Evolutionary conservation across 768 basidiomycete species (phyloP).

Genomic region (Leucosporidium creatinivorum): DNA sequence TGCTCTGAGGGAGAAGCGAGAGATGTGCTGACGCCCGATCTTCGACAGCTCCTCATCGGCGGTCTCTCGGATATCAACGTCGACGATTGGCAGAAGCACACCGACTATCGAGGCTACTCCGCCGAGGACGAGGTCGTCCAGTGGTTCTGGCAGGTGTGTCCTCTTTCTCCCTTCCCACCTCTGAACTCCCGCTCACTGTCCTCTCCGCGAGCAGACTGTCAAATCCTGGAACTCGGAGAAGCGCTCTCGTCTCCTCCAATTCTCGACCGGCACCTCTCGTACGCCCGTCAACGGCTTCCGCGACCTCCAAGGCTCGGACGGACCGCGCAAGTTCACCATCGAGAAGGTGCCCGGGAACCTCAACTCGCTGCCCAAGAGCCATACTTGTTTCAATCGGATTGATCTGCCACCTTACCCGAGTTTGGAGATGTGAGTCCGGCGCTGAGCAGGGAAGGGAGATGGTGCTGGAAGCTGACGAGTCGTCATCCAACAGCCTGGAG

Average conservation of each 20-base stretch:
- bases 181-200: background rate
- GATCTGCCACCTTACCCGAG: constrained; percentile 88
- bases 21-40: background rate
- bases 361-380: constrained; percentile 81
- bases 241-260: constrained; percentile 77
- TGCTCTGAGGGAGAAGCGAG: background rate
- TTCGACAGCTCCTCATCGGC: constrained; percentile 66
- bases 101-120: constrained; percentile 88
- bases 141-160: constrained; percentile 76
- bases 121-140: constrained; percentile 90
- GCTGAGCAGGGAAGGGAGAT: too few relatives aligned
- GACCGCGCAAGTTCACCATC: constrained; percentile 91
- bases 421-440: constrained; percentile 8
- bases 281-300: constrained; percentile 99
- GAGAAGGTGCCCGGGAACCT: constrained; percentile 92
- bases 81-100: constrained; percentile 86
- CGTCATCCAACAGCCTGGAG: constrained; percentile 21
- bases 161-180: background rate
- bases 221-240: constrained; percentile 94
- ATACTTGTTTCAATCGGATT: constrained; percentile 94
- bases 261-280: constrained; percentile 41
- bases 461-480: too few relatives aligned
- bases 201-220: constrained; percentile 44
- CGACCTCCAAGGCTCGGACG: constrained; percentile 94
- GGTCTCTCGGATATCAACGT: constrained; percentile 99